These are phyloP conservation scores for Camelina neglecta DNA, from an alignment of 345 rosid genomes.

Conservation along the genomic window DNA sequence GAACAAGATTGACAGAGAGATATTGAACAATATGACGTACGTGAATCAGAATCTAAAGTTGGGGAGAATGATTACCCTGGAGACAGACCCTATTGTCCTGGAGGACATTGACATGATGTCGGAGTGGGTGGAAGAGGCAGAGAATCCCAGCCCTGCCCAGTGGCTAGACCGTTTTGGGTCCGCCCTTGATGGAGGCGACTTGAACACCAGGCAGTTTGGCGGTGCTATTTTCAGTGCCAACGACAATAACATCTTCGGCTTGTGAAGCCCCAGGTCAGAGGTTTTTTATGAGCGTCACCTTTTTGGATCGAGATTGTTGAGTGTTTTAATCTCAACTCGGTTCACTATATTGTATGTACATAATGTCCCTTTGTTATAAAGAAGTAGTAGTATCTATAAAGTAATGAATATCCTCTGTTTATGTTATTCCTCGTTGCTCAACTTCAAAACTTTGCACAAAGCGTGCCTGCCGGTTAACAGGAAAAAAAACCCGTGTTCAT, in stretches of 20 bases:
- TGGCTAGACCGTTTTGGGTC: slow-evolving; percentile 91
- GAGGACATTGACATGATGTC: slow-evolving; percentile 94
- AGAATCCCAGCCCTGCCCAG: slow-evolving; percentile 70
- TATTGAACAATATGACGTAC: slow-evolving; percentile 63
- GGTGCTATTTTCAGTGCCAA: slow-evolving; percentile 63
- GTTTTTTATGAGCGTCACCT: background rate
- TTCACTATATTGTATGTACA: background rate
- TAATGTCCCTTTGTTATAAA: background rate
- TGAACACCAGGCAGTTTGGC: slow-evolving; percentile 80
- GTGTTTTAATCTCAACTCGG: background rate
- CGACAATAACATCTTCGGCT: slow-evolving; percentile 67
- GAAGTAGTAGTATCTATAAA: background rate
- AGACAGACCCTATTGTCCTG: slow-evolving; percentile 62
- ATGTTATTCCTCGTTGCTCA: too few relatives aligned
- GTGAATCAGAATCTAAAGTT: slow-evolving; percentile 80
- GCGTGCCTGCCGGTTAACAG: too few relatives aligned
- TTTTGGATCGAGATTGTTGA: slow-evolving; percentile 4
- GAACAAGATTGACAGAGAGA: slow-evolving; percentile 82
- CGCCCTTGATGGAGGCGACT: slow-evolving; percentile 73
- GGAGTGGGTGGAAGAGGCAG: slow-evolving; percentile 91
- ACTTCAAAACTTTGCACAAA: too few relatives aligned
- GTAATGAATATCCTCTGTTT: too few relatives aligned
- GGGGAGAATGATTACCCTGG: slow-evolving; percentile 55
- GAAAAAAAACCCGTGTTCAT: too few relatives aligned
- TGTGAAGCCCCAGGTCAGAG: slow-evolving; percentile 45